phyloP scores from a whole-genome alignment of 2,329 filamentous ascomycete species.

The Ceratocystis cacaofunesta region DNA sequence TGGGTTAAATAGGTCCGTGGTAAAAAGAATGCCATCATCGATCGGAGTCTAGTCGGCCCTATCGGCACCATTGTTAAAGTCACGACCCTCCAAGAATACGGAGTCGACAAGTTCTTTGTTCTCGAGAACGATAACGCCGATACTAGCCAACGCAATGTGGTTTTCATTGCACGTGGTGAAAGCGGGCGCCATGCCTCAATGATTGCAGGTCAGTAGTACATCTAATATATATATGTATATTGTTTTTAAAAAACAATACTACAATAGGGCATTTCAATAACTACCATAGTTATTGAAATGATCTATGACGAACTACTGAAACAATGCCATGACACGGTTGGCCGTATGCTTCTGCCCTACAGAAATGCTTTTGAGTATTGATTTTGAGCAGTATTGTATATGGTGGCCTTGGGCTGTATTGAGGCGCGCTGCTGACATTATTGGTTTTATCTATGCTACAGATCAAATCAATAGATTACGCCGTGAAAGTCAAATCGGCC shows the following conservation, averaged over 20 bases:
- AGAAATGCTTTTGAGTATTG: neutral
- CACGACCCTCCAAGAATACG: slow-evolving; percentile 88
- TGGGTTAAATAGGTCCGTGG: slow-evolving; percentile 61
- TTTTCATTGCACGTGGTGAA: slow-evolving; percentile 86
- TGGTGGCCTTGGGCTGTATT: neutral
- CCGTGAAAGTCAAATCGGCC: slow-evolving; percentile 72
- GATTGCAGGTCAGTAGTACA: slow-evolving; percentile 64
- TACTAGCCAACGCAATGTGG: slow-evolving; percentile 82
- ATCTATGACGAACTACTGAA: neutral
- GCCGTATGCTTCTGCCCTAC: neutral
- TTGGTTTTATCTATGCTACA: slow-evolving; percentile 26
- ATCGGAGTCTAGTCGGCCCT: slow-evolving; percentile 76
- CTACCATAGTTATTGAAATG: neutral
- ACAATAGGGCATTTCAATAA: neutral
- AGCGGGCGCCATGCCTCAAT: slow-evolving; percentile 68
- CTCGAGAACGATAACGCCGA: slow-evolving; percentile 93
- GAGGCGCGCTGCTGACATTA: neutral
- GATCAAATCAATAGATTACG: slow-evolving; percentile 85
- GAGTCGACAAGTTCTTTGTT: slow-evolving; percentile 94
- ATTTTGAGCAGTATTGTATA: neutral
- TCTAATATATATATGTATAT: neutral
- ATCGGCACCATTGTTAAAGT: slow-evolving; percentile 89
- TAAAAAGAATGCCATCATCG: slow-evolving; percentile 95
- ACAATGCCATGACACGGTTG: neutral
- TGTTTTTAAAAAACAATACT: neutral